Percentiles rank a stretch among this genome's conserved stretches.
Evolutionary conservation across 805 yeast genomes (phyloP).

Genomic region (Cyberlindnera maclurae): DNA sequence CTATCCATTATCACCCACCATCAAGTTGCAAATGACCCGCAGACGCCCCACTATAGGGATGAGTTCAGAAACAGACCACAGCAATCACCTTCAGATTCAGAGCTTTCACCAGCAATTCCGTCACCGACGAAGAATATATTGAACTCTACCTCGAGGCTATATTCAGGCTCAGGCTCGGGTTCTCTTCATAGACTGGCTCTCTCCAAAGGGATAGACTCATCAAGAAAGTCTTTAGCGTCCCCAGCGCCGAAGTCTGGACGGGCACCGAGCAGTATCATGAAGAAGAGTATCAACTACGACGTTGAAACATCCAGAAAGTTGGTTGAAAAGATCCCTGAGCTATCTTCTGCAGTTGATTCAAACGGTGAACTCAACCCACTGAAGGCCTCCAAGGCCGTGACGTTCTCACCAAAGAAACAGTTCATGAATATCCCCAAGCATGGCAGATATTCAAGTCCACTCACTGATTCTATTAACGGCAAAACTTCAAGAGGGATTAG

Average conservation of each 20-base stretch:
- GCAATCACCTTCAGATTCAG: conserved; percentile 1
- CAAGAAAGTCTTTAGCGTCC: neutral
- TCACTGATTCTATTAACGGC: conserved; percentile 20
- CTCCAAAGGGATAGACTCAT: conserved; percentile 1
- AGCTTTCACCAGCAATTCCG: conserved; percentile 10
- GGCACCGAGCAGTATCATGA: conserved; percentile 20
- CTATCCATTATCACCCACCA: conserved; percentile 15
- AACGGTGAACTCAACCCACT: conserved; percentile 27
- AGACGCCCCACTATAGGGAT: conserved; percentile 19
- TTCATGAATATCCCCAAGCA: conserved; percentile 5
- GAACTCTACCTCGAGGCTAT: conserved; percentile 1
- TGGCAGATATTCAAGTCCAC: conserved; percentile 17
- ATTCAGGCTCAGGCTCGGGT: neutral
- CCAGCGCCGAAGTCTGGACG: neutral
- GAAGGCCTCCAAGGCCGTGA: conserved; percentile 26
- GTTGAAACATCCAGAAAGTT: conserved; percentile 14
- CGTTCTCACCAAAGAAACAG: conserved; percentile 30
- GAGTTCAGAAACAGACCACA: conserved; percentile 7
- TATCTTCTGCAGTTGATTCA: conserved; percentile 16
- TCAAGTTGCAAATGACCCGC: conserved; percentile 20
- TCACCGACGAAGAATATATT: conserved; percentile 10
- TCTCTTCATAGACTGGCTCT: conserved; percentile 3
- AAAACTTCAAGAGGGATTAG: conserved; percentile 5
- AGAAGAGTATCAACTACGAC: conserved; percentile 17
- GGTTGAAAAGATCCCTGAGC: conserved; percentile 16